Percentiles rank a stretch among this genome's conserved stretches.
Conservation (phyloP, 192 early-diverging fungal genomes). For the Geranomyces variabilis region DNA sequence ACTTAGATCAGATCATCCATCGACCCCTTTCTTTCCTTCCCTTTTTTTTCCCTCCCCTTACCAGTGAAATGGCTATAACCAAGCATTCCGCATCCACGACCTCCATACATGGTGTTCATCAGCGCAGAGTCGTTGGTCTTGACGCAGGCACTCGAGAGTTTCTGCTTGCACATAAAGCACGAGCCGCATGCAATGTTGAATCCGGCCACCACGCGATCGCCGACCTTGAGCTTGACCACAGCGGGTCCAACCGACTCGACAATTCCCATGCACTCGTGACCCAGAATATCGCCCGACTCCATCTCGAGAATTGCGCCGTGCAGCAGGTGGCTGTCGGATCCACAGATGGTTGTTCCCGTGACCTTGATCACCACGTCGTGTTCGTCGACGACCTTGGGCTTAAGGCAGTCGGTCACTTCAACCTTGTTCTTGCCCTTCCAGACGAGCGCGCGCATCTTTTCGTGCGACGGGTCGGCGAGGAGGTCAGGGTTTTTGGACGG, state of each 20-base stretch:
- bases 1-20: too few relatives aligned
- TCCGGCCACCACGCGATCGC: constrained; percentile 54
- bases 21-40: too few relatives aligned
- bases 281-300: constrained; percentile 44
- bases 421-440: constrained; percentile 3
- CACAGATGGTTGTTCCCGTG: constrained; percentile 51
- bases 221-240: constrained; percentile 49
- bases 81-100: constrained; percentile 17
- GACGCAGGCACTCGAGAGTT: constrained; percentile 48
- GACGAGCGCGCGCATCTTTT: constrained; percentile 15
- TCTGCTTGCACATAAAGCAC: constrained; percentile 50
- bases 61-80: constrained; percentile 23
- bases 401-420: neutral
- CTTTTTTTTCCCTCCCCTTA: too few relatives aligned
- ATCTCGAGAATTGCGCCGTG: constrained; percentile 11
- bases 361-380: constrained; percentile 39
- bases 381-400: constrained; percentile 47
- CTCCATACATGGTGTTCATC: constrained; percentile 54
- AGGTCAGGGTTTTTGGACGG: constrained; percentile 14
- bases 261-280: constrained; percentile 55
- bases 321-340: constrained; percentile 42
- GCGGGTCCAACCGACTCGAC: constrained; percentile 46
- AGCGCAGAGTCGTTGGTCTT: constrained; percentile 45
- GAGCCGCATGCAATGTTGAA: constrained; percentile 55
- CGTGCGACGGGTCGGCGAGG: constrained; percentile 9